These are phyloP conservation scores for Albugo laibachii DNA, from an alignment of 352 stramenopile species.

Conservation along the genomic window DNA sequence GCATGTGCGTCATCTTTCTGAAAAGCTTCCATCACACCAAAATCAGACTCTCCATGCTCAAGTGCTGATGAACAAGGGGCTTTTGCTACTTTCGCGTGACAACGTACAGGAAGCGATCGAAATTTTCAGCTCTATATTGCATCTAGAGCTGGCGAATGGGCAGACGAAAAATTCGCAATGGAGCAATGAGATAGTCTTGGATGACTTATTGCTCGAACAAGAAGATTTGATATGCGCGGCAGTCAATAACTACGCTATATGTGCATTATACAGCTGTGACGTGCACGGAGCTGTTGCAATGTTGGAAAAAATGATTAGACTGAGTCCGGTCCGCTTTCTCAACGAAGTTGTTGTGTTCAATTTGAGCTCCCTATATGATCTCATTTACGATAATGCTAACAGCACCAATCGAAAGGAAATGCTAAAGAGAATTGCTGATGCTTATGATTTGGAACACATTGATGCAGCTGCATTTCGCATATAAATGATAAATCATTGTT, in stretches of 20 bases:
- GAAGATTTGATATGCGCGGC: constrained; percentile 23
- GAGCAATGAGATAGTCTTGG: no score
- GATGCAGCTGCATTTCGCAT: constrained; percentile 46
- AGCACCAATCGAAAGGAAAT: constrained; percentile 66
- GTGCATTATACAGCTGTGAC: constrained; percentile 60
- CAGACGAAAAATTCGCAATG: no score
- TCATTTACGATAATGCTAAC: constrained; percentile 43
- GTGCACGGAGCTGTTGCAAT: constrained; percentile 43
- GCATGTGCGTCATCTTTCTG: constrained; percentile 15
- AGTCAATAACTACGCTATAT: constrained; percentile 71
- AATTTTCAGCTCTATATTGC: constrained; percentile 45
- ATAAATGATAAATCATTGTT: constrained; percentile 11
- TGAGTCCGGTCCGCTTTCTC: constrained; percentile 43
- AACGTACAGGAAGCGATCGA: constrained; percentile 58
- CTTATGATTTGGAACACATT: constrained; percentile 62
- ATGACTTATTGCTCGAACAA: no score
- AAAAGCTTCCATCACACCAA: background rate
- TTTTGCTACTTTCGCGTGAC: constrained; percentile 58
- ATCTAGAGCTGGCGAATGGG: background rate
- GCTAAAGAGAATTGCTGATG: constrained; percentile 54
- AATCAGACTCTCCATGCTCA: constrained; percentile 15
- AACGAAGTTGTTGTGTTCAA: constrained; percentile 60
- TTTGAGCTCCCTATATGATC: constrained; percentile 23
- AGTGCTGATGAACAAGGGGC: constrained; percentile 46
- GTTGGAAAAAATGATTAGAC: constrained; percentile 49